Conservation (phyloP, 768 basidiomycete species). For the Hericium rajendrae region DNA sequence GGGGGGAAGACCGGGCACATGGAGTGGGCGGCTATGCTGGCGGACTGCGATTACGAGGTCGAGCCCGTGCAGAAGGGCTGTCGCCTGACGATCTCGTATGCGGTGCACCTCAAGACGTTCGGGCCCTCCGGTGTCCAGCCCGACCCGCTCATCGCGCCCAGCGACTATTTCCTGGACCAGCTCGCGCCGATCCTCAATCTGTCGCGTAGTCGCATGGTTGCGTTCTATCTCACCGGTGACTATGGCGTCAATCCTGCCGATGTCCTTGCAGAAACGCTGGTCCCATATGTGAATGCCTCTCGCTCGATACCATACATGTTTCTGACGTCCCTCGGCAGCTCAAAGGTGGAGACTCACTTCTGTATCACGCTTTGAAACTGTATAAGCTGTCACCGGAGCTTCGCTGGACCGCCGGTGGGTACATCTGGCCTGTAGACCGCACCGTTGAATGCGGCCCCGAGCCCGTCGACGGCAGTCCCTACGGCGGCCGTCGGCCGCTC, state of each 20-base stretch:
- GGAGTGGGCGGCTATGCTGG: conserved; percentile 71
- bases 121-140: conserved; percentile 41
- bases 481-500: conserved; percentile 15
- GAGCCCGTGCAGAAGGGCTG: conserved; percentile 65
- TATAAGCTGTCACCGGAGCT: conserved; percentile 69
- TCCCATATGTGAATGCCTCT: conserved; percentile 49
- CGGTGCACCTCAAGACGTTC: conserved; percentile 59
- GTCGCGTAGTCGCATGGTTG: conserved; percentile 62
- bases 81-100: conserved; percentile 61
- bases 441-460: conserved; percentile 48
- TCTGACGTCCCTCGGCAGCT: conserved; percentile 32
- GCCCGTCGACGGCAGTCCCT: conserved; percentile 28
- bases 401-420: conserved; percentile 77
- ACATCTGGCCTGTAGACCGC: conserved; percentile 69
- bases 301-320: background rate
- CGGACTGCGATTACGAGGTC: conserved; percentile 68
- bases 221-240: conserved; percentile 59
- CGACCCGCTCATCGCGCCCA: conserved; percentile 62
- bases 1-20: conserved; percentile 57
- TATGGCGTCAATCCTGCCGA: conserved; percentile 66
- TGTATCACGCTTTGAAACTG: conserved; percentile 69
- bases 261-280: conserved; percentile 55
- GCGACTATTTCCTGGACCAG: conserved; percentile 63
- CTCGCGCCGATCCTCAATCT: conserved; percentile 64
- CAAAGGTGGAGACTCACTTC: conserved; percentile 65